Percentiles rank a stretch among this genome's conserved stretches.
Evolutionary conservation across 139 green algal species (phyloP).

Genomic region (Eudorina sp.): DNA sequence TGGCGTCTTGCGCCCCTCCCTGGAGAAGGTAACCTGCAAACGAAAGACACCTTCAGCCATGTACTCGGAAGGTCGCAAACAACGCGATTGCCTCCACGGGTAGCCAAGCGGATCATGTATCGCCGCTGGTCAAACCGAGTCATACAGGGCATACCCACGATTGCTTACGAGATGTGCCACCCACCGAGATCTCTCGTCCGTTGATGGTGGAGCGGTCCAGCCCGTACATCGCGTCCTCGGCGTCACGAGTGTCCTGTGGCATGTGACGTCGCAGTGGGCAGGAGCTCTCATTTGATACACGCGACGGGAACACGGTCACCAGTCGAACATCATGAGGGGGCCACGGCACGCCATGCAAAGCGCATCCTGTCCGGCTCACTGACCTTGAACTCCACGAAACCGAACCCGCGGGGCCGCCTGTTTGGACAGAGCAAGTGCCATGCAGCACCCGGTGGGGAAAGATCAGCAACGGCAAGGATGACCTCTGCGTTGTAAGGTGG

Average conservation of each 20-base stretch:
- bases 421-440: not conserved
- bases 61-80: too few species aligned
- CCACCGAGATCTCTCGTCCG: slow-evolving; percentile 74
- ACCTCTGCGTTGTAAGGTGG: too few species aligned
- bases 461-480: too few species aligned
- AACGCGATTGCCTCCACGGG: too few species aligned
- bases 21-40: slow-evolving; percentile 71
- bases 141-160: too few species aligned
- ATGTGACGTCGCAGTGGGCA: not conserved
- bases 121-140: too few species aligned
- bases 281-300: too few species aligned
- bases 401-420: slow-evolving; percentile 84
- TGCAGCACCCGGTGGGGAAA: too few species aligned
- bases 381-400: slow-evolving; percentile 84
- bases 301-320: too few species aligned
- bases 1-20: slow-evolving; percentile 84
- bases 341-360: too few species aligned
- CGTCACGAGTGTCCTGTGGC: slow-evolving; percentile 72
- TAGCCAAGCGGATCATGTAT: too few species aligned
- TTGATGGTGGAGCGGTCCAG: slow-evolving; percentile 76
- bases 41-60: not conserved
- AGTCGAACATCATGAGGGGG: too few species aligned
- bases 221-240: slow-evolving; percentile 81
- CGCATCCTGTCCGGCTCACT: not conserved
- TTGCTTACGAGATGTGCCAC: not conserved